Base-by-base conservation (phyloP, 805 yeast genomes). In the Metschnikowia dekortorum region DNA sequence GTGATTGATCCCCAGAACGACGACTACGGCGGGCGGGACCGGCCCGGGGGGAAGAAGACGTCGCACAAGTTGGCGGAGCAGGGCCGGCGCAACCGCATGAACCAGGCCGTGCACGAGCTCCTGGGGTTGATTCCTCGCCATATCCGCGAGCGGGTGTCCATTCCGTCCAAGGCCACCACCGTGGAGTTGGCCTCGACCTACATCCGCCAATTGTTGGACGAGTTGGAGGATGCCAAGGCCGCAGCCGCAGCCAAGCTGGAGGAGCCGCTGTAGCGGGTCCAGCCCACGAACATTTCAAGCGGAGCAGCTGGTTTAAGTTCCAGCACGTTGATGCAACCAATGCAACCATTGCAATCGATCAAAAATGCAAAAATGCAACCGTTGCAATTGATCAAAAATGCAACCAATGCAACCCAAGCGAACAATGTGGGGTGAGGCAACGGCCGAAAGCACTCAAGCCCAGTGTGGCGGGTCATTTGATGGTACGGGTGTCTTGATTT, bases 41-140 rank as follows among this genome's bases (percentile, higher is more conserved):
- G 72, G 48, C 78, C 80, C 2, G 74, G 79, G 30, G 46, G 36
- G 7, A 85, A 86, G 63, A 83, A 85, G 59, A 80, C 85, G 2
- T 80, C 81, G 39, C 99, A 92, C 67, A 91, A 92, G 64, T 77
- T 89, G 13, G 98, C 99, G 0, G 99, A 92, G 68, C 97, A 94
- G 67, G 98, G 96, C 13, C 78, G 99, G 47, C 79, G 99, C 59
- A 91, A 92, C 65, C 76, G 99, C 54, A 86, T 92, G 84, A 94
- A 94, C 65, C 70, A 75, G 49, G 98, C 97, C 0, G 83, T 92
- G 31, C 82, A 81, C 40, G 96, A 88, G 39, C 71, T 92, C 51
- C 84, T 85, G 8, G 60, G 73, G 8, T 68, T 89, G 53, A 76
- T 92, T 22, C 95, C 96, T 0, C 80, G 83, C 6, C 65, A 66